Evolutionary conservation across 2,329 filamentous ascomycete species (phyloP).

Genomic region (Penicillium sclerotiorum): DNA sequence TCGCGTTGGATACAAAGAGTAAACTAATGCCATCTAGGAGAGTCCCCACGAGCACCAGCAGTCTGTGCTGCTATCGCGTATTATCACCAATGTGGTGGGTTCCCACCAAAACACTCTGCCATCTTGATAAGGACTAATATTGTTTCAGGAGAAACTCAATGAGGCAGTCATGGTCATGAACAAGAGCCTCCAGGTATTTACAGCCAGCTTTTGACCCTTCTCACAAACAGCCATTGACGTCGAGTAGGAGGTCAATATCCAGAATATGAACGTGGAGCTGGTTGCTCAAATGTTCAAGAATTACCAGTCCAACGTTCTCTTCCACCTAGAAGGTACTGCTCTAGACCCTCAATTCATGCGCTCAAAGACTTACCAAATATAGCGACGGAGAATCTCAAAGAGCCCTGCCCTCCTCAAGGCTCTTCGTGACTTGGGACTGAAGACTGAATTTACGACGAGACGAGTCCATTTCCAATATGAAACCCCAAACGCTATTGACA

Average conservation of each 20-base stretch:
- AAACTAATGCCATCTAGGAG: conserved; percentile 59
- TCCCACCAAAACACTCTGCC: neutral
- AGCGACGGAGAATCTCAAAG: conserved; percentile 84
- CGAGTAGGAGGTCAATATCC: conserved; percentile 87
- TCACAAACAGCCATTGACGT: neutral
- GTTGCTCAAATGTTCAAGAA: conserved; percentile 99
- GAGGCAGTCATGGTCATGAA: conserved; percentile 92
- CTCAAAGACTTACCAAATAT: neutral
- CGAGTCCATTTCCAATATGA: no score
- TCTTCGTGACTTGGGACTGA: no score
- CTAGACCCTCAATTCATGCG: neutral
- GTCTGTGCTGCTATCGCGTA: conserved; percentile 86
- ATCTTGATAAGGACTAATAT: neutral
- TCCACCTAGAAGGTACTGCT: conserved; percentile 84
- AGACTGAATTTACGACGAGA: no score
- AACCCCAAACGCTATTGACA: no score
- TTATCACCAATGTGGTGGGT: conserved; percentile 95
- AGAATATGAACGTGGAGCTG: conserved; percentile 98
- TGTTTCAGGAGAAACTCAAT: conserved; percentile 85
- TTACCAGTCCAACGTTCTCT: conserved; percentile 96
- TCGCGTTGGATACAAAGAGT: neutral
- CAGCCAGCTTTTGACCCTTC: no score
- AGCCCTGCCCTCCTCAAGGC: conserved; percentile 59
- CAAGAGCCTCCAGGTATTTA: conserved; percentile 76
- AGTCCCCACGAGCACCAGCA: conserved; percentile 98